Evolutionary conservation across 768 basidiomycete genomes (phyloP).

Genomic region (Ramaria sp.): DNA sequence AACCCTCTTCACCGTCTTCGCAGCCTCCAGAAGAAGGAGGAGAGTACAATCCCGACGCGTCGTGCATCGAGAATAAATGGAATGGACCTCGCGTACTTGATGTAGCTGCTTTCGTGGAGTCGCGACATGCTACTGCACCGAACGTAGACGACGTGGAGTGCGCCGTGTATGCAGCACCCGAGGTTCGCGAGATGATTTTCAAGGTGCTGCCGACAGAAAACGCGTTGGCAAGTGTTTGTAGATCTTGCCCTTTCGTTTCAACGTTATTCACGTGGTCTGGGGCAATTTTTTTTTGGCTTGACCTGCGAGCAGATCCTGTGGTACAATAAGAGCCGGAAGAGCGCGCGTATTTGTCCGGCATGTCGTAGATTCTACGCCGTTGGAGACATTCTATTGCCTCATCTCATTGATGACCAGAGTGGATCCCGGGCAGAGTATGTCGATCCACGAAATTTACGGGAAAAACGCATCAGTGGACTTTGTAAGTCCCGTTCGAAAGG

Average conservation of each 20-base stretch:
- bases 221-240: constrained; percentile 42
- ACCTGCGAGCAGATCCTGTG: constrained; percentile 47
- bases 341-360: constrained; percentile 64
- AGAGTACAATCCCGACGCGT: not conserved
- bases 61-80: constrained; percentile 18
- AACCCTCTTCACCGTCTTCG: not conserved
- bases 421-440: constrained; percentile 12
- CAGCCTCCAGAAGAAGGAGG: not conserved
- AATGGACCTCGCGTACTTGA: constrained; percentile 69
- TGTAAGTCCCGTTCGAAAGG: constrained; percentile 35
- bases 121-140: constrained; percentile 58
- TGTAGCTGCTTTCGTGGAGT: constrained; percentile 49
- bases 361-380: constrained; percentile 64
- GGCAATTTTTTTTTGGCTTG: no score
- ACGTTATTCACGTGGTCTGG: not conserved
- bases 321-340: constrained; percentile 75
- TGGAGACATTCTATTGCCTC: constrained; percentile 51
- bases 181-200: constrained; percentile 62
- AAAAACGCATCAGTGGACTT: constrained; percentile 67
- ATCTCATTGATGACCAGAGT: constrained; percentile 13
- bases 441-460: constrained; percentile 36
- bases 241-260: not conserved
- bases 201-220: constrained; percentile 61
- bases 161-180: constrained; percentile 67
- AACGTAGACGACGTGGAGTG: constrained; percentile 49